Percentiles rank a stretch among this genome's conserved stretches.
These are phyloP conservation scores for Xerocomus brunneocitrinus DNA, from an alignment of 768 basidiomycete species.

Conservation along the genomic window DNA sequence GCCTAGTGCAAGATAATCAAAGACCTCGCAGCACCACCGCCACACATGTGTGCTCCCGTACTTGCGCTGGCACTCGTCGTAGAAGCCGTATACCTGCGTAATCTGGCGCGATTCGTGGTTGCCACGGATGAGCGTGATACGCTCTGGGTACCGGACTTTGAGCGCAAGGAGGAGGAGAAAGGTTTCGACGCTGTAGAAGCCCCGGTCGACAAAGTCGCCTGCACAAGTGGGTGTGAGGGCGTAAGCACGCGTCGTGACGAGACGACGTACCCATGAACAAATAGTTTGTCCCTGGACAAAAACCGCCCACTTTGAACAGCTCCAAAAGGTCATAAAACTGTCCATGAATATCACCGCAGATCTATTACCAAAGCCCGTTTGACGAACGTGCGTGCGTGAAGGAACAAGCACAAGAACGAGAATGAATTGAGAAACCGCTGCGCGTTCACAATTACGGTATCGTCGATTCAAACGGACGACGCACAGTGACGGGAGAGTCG, in stretches of 20 bases:
- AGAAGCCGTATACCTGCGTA: slow-evolving; percentile 92
- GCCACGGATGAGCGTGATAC: slow-evolving; percentile 93
- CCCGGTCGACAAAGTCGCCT: slow-evolving; percentile 98
- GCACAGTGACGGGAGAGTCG: slow-evolving; percentile 91
- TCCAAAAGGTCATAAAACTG: slow-evolving; percentile 97
- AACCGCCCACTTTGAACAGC: slow-evolving; percentile 88
- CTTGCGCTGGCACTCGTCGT: slow-evolving; percentile 95
- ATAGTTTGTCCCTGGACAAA: slow-evolving; percentile 91
- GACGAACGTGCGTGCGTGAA: background rate
- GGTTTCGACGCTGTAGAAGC: slow-evolving; percentile 95
- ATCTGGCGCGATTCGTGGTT: slow-evolving; percentile 98
- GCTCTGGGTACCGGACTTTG: slow-evolving; percentile 96
- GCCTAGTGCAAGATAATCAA: slow-evolving; percentile 91
- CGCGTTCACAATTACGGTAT: slow-evolving; percentile 2
- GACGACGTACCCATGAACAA: slow-evolving; percentile 85
- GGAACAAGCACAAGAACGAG: too few relatives aligned
- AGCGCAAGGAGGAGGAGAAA: slow-evolving; percentile 91
- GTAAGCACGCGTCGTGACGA: background rate
- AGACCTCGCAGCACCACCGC: slow-evolving; percentile 98
- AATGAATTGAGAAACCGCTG: background rate
- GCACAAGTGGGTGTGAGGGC: slow-evolving; percentile 1
- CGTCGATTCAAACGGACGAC: slow-evolving; percentile 25
- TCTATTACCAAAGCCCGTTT: slow-evolving; percentile 38
- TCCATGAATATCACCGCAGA: slow-evolving; percentile 95
- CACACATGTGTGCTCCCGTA: slow-evolving; percentile 93